A percentile compares a stretch with the other conserved stretches of the same genome.
Evolutionary conservation across 345 rosid species (phyloP).

Genomic region (Syzygium aqueum): DNA sequence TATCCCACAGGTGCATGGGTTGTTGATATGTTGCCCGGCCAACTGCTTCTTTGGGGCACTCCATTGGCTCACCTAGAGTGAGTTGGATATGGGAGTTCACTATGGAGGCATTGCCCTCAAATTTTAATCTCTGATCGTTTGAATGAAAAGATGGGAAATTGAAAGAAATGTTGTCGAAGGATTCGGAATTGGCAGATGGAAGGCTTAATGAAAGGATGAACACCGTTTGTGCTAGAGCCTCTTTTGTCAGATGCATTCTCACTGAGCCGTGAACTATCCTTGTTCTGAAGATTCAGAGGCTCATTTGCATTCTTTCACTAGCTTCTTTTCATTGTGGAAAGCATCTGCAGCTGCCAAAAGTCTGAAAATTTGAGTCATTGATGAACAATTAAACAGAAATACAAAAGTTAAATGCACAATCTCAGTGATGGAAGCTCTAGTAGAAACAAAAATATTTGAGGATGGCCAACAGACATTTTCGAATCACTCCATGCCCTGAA

Average conservation of each 20-base stretch:
- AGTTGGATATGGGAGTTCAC: neutral
- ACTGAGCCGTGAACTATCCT: neutral
- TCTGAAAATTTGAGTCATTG: neutral
- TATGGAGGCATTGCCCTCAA: neutral
- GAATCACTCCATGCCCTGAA: neutral
- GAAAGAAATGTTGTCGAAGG: neutral
- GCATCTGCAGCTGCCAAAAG: neutral
- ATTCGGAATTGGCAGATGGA: neutral
- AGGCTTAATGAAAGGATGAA: neutral
- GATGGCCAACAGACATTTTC: neutral
- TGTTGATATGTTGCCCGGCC: neutral
- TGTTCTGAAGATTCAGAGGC: neutral
- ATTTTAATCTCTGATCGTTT: neutral
- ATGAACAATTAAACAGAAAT: neutral
- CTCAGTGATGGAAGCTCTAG: neutral
- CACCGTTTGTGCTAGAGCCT: neutral
- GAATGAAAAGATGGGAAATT: neutral
- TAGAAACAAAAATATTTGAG: neutral
- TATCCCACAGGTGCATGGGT: conserved; percentile 8
- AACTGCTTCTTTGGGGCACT: neutral
- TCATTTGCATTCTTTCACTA: neutral
- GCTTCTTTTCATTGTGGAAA: neutral
- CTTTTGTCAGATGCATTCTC: neutral
- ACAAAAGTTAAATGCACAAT: neutral
- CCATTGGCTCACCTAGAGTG: neutral